A percentile compares a stretch with the other conserved stretches of the same genome.
phyloP scores from a whole-genome alignment of 169 alveolate species.

The Eimeria falciformis region DNA sequence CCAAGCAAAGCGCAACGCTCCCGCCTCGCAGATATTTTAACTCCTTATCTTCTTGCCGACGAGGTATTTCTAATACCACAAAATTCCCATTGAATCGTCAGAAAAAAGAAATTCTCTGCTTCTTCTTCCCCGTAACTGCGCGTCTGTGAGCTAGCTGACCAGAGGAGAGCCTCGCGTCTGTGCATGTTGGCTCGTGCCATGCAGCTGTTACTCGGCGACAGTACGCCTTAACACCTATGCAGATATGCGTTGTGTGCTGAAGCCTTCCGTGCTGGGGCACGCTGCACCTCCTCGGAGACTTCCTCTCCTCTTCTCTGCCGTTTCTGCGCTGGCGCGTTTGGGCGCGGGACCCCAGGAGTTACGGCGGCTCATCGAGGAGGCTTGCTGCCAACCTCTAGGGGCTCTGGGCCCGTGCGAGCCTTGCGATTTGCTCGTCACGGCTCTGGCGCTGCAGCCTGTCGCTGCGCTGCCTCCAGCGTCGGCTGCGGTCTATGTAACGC shows the following conservation, averaged over 20 bases:
- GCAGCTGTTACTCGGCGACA: background rate
- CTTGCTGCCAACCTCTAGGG: slow-evolving; percentile 24
- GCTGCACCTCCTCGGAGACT: slow-evolving; percentile 43
- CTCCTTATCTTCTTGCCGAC: slow-evolving; percentile 22
- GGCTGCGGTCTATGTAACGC: slow-evolving; percentile 21
- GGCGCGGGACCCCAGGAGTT: slow-evolving; percentile 47
- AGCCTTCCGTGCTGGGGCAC: slow-evolving; percentile 59
- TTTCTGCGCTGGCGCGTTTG: slow-evolving; percentile 31
- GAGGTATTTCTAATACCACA: background rate
- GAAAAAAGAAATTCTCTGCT: no score
- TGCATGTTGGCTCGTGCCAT: background rate
- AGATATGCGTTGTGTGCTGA: background rate
- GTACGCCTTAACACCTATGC: background rate
- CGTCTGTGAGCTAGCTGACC: background rate
- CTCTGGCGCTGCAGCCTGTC: slow-evolving; percentile 41
- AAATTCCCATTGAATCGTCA: no score
- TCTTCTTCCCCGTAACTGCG: background rate
- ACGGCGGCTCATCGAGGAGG: slow-evolving; percentile 54
- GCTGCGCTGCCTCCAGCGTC: slow-evolving; percentile 12
- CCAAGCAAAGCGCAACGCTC: slow-evolving; percentile 22
- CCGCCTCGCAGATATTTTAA: slow-evolving; percentile 33
- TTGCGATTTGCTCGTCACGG: slow-evolving; percentile 37
- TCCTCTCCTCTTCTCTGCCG: slow-evolving; percentile 30
- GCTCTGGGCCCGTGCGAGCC: slow-evolving; percentile 46
- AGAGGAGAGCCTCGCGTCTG: background rate